Percentiles rank a stretch among this genome's conserved stretches.
Conservation (phyloP, 192 early-diverging fungal species). For the Funneliformis geosporum region DNA sequence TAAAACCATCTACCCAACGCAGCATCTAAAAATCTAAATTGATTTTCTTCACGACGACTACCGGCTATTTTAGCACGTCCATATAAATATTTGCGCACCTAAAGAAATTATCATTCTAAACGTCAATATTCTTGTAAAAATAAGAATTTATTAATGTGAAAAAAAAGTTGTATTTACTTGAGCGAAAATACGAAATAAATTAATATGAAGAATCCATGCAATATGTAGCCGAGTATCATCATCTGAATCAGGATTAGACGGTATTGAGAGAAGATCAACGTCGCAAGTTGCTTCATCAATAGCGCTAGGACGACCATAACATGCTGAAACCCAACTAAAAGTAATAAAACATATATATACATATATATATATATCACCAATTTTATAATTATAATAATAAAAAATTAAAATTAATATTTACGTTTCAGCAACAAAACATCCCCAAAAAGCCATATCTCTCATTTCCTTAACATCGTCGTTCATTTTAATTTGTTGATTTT, state of each 20-base stretch:
- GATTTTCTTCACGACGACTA: conserved; percentile 24
- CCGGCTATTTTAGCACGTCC: conserved; percentile 31
- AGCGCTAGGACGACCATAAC: conserved; percentile 32
- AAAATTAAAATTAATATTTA: not conserved
- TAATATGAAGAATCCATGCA: conserved; percentile 32
- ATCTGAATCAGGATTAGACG: conserved; percentile 26
- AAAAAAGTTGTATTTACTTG: not conserved
- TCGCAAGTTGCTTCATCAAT: conserved; percentile 32
- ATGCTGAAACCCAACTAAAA: conserved; percentile 30
- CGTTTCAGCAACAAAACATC: conserved; percentile 26
- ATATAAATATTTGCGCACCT: conserved; percentile 32
- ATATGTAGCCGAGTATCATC: conserved; percentile 29
- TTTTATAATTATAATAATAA: not conserved
- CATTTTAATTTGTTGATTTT: conserved; percentile 27
- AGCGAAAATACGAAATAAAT: conserved; percentile 32
- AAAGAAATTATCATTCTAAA: not conserved
- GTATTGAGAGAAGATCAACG: conserved; percentile 31
- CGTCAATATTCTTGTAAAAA: not conserved
- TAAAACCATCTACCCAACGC: conserved; percentile 29
- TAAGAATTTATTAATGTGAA: too few species aligned
- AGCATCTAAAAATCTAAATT: conserved; percentile 31
- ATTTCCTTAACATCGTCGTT: conserved; percentile 24
- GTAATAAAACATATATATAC: not conserved
- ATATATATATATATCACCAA: not conserved
- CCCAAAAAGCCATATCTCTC: conserved; percentile 36